These are phyloP conservation scores for Tolypocladium guangdongense DNA, from an alignment of 2,329 filamentous ascomycete genomes.

Conservation along the genomic window DNA sequence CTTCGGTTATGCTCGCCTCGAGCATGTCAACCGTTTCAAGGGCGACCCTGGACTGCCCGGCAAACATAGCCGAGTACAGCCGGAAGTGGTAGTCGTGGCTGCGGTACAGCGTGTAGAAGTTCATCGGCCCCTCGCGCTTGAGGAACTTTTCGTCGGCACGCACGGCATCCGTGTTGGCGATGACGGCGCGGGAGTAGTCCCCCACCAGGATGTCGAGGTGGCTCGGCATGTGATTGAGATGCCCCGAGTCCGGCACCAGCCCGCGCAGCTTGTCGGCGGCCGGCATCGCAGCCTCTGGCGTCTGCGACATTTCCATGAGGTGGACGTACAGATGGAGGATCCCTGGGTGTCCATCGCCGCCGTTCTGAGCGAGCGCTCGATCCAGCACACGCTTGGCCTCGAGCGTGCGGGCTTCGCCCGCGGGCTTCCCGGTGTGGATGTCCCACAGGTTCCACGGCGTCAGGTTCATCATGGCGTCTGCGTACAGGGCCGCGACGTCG, in stretches of 20 bases:
- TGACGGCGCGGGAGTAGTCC: slow-evolving; percentile 56
- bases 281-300: slow-evolving; percentile 50
- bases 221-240: slow-evolving; percentile 66
- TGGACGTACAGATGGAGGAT: slow-evolving; percentile 68
- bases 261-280: slow-evolving; percentile 51
- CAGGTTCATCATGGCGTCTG: slow-evolving; percentile 36
- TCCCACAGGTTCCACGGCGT: slow-evolving; percentile 36
- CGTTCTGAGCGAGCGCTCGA: slow-evolving; percentile 33
- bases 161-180: slow-evolving; percentile 56
- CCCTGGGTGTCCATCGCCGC: slow-evolving; percentile 48
- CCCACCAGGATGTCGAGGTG: slow-evolving; percentile 67
- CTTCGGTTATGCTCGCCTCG: slow-evolving; percentile 51
- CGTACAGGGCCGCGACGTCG: slow-evolving; percentile 25
- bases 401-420: slow-evolving; percentile 17
- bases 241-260: slow-evolving; percentile 58
- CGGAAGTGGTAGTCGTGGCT: slow-evolving; percentile 66
- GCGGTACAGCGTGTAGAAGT: slow-evolving; percentile 70
- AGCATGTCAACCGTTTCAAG: slow-evolving; percentile 48
- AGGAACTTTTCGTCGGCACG: slow-evolving; percentile 58
- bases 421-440: slow-evolving; percentile 21
- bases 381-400: slow-evolving; percentile 24
- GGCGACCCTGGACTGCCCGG: slow-evolving; percentile 51
- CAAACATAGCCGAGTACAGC: slow-evolving; percentile 70
- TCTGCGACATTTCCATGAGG: slow-evolving; percentile 64
- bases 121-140: slow-evolving; percentile 43